phyloP scores from a whole-genome alignment of 1,139 yeast species.

The Hyphopichia fennica region DNA sequence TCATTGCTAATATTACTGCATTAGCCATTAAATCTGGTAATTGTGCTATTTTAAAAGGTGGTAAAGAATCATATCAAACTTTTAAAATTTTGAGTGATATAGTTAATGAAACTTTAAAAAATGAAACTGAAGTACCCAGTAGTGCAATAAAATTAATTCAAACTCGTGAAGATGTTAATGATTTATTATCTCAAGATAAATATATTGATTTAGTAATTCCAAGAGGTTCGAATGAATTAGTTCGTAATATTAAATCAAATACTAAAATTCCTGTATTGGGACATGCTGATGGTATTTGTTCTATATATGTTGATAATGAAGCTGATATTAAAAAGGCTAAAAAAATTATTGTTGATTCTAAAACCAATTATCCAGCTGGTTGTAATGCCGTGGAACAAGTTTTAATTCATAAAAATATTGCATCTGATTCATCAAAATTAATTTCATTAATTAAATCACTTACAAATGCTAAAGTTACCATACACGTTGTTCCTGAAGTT shows the following conservation, averaged over 20 bases:
- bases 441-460: constrained; percentile 49
- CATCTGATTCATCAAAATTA: constrained; percentile 32
- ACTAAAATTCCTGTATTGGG: constrained; percentile 97
- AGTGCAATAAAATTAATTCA: constrained; percentile 84
- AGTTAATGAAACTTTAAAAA: constrained; percentile 57
- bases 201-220: constrained; percentile 96
- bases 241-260: constrained; percentile 75
- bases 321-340: constrained; percentile 79
- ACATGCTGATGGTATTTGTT: constrained; percentile 97
- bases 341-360: constrained; percentile 76
- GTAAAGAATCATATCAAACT: constrained; percentile 86
- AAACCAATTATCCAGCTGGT: constrained; percentile 97
- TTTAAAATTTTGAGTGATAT: constrained; percentile 79
- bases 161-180: constrained; percentile 87
- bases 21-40: constrained; percentile 94
- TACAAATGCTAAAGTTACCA: constrained; percentile 64
- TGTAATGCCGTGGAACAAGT: constrained; percentile 95
- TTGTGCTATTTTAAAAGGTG: constrained; percentile 96
- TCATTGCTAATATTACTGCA: constrained; percentile 95
- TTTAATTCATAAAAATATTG: constrained; percentile 60
- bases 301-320: constrained; percentile 74
- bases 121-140: constrained; percentile 67
- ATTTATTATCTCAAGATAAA: constrained; percentile 77
- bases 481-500: constrained; percentile 65
- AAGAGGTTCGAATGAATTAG: constrained; percentile 91